Evolutionary conservation across 108 stramenopile species (phyloP).

Genomic region (Parmales sp.): DNA sequence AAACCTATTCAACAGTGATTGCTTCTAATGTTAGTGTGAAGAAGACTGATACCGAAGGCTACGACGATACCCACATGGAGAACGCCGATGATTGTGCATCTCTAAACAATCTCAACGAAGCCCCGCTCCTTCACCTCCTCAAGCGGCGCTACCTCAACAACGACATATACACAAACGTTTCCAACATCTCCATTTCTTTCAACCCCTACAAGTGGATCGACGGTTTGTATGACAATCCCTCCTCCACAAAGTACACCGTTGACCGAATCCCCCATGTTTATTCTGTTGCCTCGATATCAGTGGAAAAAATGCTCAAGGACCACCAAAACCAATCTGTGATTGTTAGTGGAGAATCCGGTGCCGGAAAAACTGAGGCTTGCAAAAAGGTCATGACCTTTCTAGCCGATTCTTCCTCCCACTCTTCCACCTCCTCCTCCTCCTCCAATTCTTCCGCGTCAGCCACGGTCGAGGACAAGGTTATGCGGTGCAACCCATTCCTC

Average conservation of each 20-base stretch:
- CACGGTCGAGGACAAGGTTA: conserved; percentile 57
- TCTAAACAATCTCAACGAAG: conserved; percentile 44
- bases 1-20: too few species aligned
- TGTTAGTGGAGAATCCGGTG: conserved; percentile 55
- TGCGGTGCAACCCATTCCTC: conserved; percentile 75
- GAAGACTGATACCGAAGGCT: neutral
- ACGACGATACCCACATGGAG: neutral
- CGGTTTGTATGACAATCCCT: neutral
- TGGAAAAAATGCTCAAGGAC: conserved; percentile 37
- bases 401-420: conserved; percentile 19
- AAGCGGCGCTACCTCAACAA: conserved; percentile 24
- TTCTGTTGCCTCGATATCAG: conserved; percentile 31
- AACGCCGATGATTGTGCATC: neutral
- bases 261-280: conserved; percentile 48
- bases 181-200: conserved; percentile 30
- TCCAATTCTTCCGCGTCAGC: neutral
- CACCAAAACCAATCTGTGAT: conserved; percentile 31
- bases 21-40: neutral
- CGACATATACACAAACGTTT: conserved; percentile 34
- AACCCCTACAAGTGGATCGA: conserved; percentile 40
- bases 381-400: conserved; percentile 54
- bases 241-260: conserved; percentile 19
- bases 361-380: conserved; percentile 59
- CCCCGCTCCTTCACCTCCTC: conserved; percentile 32
- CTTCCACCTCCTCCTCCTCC: neutral